Percentiles rank a stretch among this genome's conserved stretches.
Conservation (phyloP, 768 basidiomycete genomes). For the Tulasnella sp. region DNA sequence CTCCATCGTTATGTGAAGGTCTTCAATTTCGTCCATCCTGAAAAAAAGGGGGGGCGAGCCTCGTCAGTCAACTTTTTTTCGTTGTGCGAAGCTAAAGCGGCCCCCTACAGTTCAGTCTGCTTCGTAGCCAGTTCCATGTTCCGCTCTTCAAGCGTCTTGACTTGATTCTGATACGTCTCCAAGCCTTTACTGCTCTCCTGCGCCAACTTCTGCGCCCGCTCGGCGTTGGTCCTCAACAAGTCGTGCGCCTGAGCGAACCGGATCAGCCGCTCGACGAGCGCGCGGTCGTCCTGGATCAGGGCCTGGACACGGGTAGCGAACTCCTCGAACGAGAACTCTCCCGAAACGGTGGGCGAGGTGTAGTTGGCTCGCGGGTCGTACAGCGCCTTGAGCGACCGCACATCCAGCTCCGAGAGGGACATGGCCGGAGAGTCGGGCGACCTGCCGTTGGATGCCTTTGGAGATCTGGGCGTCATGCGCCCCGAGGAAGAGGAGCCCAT, state of each 20-base stretch:
- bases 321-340: slow-evolving; percentile 67
- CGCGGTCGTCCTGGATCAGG: slow-evolving; percentile 75
- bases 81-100: background rate
- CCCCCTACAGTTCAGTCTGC: slow-evolving; percentile 56
- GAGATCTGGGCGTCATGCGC: slow-evolving; percentile 35
- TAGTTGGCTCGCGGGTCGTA: slow-evolving; percentile 48
- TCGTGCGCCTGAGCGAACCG: slow-evolving; percentile 88
- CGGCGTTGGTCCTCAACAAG: slow-evolving; percentile 85
- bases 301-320: slow-evolving; percentile 76
- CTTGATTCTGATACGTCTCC: slow-evolving; percentile 89
- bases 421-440: background rate
- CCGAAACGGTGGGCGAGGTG: slow-evolving; percentile 32
- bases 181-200: slow-evolving; percentile 74
- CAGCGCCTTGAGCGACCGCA: slow-evolving; percentile 77
- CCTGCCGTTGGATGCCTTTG: slow-evolving; percentile 33
- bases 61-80: slow-evolving; percentile 5
- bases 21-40: slow-evolving; percentile 64
- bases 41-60: slow-evolving; percentile 22
- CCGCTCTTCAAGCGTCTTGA: slow-evolving; percentile 72
- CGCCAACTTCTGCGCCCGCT: slow-evolving; percentile 84
- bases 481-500: slow-evolving; percentile 48
- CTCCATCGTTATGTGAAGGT: slow-evolving; percentile 61
- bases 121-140: slow-evolving; percentile 52
- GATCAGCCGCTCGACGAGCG: slow-evolving; percentile 76
- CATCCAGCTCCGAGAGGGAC: slow-evolving; percentile 79